phyloP scores from a whole-genome alignment of 768 basidiomycete genomes.

The Panellus pusillus region DNA sequence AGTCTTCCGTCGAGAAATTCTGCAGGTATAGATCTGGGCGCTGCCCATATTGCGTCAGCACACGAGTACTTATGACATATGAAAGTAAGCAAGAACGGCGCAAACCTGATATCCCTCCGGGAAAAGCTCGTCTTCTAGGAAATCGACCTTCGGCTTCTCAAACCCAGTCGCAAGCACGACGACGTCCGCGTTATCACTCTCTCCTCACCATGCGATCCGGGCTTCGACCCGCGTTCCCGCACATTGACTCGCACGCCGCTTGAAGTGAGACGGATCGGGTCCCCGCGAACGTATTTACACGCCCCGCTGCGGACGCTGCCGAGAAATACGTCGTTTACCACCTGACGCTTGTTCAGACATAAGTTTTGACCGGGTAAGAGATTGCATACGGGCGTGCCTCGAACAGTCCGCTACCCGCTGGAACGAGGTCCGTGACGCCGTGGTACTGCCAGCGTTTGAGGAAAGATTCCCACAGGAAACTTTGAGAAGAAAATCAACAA shows the following conservation, averaged over 20 bases:
- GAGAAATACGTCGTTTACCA: constrained; percentile 55
- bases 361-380: not conserved
- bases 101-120: constrained; percentile 50
- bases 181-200: constrained; percentile 41
- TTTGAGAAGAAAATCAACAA: constrained; percentile 11
- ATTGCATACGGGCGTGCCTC: constrained; percentile 41
- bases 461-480: constrained; percentile 49
- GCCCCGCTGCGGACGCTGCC: constrained; percentile 40
- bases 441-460: constrained; percentile 43
- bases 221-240: constrained; percentile 33
- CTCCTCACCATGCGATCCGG: constrained; percentile 33
- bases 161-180: constrained; percentile 57
- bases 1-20: constrained; percentile 56
- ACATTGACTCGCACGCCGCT: constrained; percentile 38
- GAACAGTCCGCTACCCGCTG: constrained; percentile 41
- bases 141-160: constrained; percentile 44
- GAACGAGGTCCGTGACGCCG: constrained; percentile 45
- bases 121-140: constrained; percentile 49
- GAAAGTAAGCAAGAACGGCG: no score
- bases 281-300: constrained; percentile 49
- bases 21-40: constrained; percentile 55
- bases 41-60: no score
- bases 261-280: constrained; percentile 39
- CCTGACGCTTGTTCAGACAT: constrained; percentile 22
- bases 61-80: no score